A percentile compares a stretch with the other conserved stretches of the same genome.
Evolutionary conservation across 192 early-diverging fungal genomes (phyloP).

Genomic region (Pilaira anomala): DNA sequence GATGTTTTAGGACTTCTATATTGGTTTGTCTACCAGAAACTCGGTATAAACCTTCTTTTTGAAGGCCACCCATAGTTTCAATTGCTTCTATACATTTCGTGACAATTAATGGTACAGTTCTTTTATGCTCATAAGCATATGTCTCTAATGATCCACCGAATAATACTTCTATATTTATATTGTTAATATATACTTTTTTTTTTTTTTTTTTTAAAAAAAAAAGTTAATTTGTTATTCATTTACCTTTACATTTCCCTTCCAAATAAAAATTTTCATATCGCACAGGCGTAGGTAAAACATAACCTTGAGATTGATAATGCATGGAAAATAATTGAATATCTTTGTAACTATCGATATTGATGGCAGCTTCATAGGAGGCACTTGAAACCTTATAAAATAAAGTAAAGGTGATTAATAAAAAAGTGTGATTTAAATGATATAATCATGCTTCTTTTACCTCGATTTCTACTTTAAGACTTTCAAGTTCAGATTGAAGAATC

Average conservation of each 20-base stretch:
- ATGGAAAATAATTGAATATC: slow-evolving; percentile 24
- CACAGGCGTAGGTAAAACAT: slow-evolving; percentile 19
- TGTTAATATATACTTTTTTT: neutral
- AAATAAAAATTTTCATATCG: slow-evolving; percentile 33
- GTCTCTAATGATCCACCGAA: slow-evolving; percentile 35
- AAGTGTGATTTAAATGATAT: neutral
- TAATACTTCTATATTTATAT: slow-evolving; percentile 26
- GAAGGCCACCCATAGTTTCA: slow-evolving; percentile 31
- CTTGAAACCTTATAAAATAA: slow-evolving; percentile 5
- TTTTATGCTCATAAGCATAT: slow-evolving; percentile 29
- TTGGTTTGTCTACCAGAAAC: slow-evolving; percentile 38
- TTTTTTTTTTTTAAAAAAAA: neutral
- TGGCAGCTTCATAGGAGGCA: neutral
- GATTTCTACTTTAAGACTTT: neutral
- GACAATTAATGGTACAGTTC: slow-evolving; percentile 32
- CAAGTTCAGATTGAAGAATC: slow-evolving; percentile 1
- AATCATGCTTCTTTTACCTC: neutral
- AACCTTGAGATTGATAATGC: slow-evolving; percentile 19
- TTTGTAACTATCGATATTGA: slow-evolving; percentile 12
- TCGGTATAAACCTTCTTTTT: slow-evolving; percentile 41
- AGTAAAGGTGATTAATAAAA: neutral
- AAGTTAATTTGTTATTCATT: neutral
- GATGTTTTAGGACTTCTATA: slow-evolving; percentile 25
- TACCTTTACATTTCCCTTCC: slow-evolving; percentile 34
- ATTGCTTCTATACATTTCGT: slow-evolving; percentile 34